Evolutionary conservation across 2,329 filamentous ascomycete species (phyloP), one percentile per base, ranked within the genome.

Genomic region (Penicillium hesseltinei): DNA sequence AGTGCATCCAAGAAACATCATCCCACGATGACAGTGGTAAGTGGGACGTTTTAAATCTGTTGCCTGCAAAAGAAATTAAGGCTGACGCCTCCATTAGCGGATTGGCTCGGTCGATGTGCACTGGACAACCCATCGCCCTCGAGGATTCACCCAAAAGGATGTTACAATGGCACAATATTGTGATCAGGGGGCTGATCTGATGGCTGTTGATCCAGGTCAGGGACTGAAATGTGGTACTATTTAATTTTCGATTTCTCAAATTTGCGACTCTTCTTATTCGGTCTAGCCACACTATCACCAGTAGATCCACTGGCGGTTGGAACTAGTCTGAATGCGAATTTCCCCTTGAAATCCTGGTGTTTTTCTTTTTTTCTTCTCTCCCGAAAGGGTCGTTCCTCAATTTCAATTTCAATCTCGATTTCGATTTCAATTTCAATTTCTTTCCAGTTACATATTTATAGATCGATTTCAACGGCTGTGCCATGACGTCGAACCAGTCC

Each of bases 41-140:
- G 71, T 66, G 7, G 27, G 11, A 31, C 43, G n/a, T 23, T 27
- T 15, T 48, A 7, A 48, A 36, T 38, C 25, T 21, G 11, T 39
- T 38, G 21, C 19, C 51, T 38, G 10, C 31, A 58, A 23, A 45
- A 35, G 31, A 51, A 44, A 49, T 54, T 39, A 57, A 56, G 35
- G 47, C 58, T 69, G 33, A 63, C 31, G 21, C 31, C 51, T 17
- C 25, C 25, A 17, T 52, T 51, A 74, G 72, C 65, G 71, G 46
- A 66, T 74, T 58, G 72, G 72, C 7, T 73, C 71, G 2, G 72
- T 75, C 38, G 69, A 73, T 58, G 64, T 75, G 52, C 69, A 74
- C 64, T 77, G 74, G 74, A 75, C 74, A 17, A 76, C 74, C 42
- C 74, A 77, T 65, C 61, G 63, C 21, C 74, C 74, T 7, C 72